phyloP scores from a whole-genome alignment of 2,329 filamentous ascomycete genomes.

The Penicillium sp. region DNA sequence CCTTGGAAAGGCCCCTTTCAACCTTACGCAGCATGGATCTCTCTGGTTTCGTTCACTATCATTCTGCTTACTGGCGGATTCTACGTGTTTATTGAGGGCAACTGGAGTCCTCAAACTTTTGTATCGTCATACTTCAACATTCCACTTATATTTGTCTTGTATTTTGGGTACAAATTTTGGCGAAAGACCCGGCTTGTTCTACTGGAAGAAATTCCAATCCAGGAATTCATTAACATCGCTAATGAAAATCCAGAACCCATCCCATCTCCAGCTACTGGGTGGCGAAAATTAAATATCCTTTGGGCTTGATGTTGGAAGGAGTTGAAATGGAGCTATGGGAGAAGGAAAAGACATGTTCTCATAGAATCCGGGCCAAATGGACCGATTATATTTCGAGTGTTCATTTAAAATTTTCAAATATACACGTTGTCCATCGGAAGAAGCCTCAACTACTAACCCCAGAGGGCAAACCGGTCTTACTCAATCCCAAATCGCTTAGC shows the following conservation, averaged over 20 bases:
- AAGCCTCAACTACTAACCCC: no score
- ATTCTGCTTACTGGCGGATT: slow-evolving; percentile 68
- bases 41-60: slow-evolving; percentile 54
- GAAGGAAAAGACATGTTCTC: not conserved
- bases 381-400: not conserved
- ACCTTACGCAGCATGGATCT: slow-evolving; percentile 59
- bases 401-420: not conserved
- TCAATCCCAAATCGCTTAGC: slow-evolving; percentile 49
- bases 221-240: not conserved
- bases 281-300: not conserved
- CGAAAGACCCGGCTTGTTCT: slow-evolving; percentile 33
- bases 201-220: slow-evolving; percentile 35
- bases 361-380: not conserved
- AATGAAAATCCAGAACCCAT: not conserved
- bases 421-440: not conserved
- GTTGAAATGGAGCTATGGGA: not conserved
- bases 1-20: slow-evolving; percentile 53
- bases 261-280: not conserved
- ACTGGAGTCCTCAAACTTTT: slow-evolving; percentile 57
- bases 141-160: slow-evolving; percentile 54
- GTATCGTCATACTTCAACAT: slow-evolving; percentile 61
- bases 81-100: slow-evolving; percentile 34
- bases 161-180: slow-evolving; percentile 42
- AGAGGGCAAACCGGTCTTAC: not conserved
- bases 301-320: not conserved